Evolutionary conservation across 805 yeast species (phyloP), one percentile per base, ranked within the genome.

Genomic region (Metschnikowia aberdeeniae): DNA sequence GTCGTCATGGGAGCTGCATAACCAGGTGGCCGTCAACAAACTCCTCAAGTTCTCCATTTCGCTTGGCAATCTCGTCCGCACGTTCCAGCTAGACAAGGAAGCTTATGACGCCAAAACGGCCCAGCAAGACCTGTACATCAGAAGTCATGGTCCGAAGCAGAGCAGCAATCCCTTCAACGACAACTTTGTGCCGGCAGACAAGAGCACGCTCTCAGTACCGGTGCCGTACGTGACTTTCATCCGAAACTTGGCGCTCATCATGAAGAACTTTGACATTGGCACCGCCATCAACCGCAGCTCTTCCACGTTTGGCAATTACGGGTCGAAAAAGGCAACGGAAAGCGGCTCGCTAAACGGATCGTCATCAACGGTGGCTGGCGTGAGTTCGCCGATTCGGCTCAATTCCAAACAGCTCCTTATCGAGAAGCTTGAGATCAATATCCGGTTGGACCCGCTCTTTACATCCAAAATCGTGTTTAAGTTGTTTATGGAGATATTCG

Each of bases 401-500:
- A 68, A 60, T 44, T 66, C 75, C 13, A 61, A 62, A 32, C 76
- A 72, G 44, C 59, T 72, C 34, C 59, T 68, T 33, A 69, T 72
- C 19, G 76, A 72, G 46, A 72, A 71, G 54, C 56, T 72, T 34
- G 76, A 72, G 48, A 67, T 71, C 38, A 72, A 70, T 45, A 70
- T 71, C 36, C 53, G 60, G 26, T 58, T 72, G 41, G 76, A 72
- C 50, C 62, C 57, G 17, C 51, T 71, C 34, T 72, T 71, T 50
- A 66, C 67, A 7, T 65, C 60, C 54, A 69, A 66, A 50, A 63
- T 63, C 37, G 55, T 67, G 38, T 51, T 70, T 26, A 56, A 62
- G 49, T 48, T 71, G 32, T 42, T 70, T 4, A 42, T 59, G 12
- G 55, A 53, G 43, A 57, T 70, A 26, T 62, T 60, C 36, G 50